Percentiles rank a stretch among this genome's conserved stretches.
These are phyloP conservation scores for Rubus parviflorus DNA, from an alignment of 306 rosid genomes.

Conservation along the genomic window DNA sequence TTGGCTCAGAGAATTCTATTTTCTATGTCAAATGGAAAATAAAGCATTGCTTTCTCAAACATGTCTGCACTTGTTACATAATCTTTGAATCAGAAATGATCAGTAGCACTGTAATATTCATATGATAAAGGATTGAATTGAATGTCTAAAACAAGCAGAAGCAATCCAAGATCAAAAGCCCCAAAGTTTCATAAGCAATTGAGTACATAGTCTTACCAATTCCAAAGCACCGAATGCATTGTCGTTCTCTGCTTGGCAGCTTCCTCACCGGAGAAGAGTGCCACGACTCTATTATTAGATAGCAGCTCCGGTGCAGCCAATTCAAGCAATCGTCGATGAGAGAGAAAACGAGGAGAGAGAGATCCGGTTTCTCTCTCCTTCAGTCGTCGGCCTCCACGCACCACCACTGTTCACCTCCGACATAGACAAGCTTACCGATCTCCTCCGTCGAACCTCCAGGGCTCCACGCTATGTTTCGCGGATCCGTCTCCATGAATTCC, in stretches of 20 bases:
- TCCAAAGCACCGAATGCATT: slow-evolving; percentile 91
- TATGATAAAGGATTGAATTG: neutral
- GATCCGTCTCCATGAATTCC: too few relatives aligned
- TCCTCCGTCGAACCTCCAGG: too few relatives aligned
- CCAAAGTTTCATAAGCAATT: neutral
- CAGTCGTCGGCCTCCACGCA: too few relatives aligned
- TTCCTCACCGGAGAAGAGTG: slow-evolving; percentile 61
- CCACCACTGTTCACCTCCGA: too few relatives aligned
- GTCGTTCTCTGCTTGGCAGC: slow-evolving; percentile 63
- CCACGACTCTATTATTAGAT: slow-evolving; percentile 78
- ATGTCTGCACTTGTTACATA: slow-evolving; percentile 81
- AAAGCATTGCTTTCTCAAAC: slow-evolving; percentile 95
- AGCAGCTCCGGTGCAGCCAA: slow-evolving; percentile 88
- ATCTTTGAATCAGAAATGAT: slow-evolving; percentile 74
- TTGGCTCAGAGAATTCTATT: slow-evolving; percentile 73
- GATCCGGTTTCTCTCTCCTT: too few relatives aligned
- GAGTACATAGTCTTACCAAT: slow-evolving; percentile 50
- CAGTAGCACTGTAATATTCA: slow-evolving; percentile 61
- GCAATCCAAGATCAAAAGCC: neutral
- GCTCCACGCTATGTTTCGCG: too few relatives aligned
- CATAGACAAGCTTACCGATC: too few relatives aligned
- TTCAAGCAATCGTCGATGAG: too few relatives aligned
- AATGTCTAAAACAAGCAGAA: too few relatives aligned
- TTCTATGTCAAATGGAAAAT: slow-evolving; percentile 69
- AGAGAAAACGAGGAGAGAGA: too few relatives aligned